Percentiles rank a stretch among this genome's conserved stretches.
Evolutionary conservation across 2,329 filamentous ascomycete species (phyloP).

Genomic region (Dendryphion nanum): DNA sequence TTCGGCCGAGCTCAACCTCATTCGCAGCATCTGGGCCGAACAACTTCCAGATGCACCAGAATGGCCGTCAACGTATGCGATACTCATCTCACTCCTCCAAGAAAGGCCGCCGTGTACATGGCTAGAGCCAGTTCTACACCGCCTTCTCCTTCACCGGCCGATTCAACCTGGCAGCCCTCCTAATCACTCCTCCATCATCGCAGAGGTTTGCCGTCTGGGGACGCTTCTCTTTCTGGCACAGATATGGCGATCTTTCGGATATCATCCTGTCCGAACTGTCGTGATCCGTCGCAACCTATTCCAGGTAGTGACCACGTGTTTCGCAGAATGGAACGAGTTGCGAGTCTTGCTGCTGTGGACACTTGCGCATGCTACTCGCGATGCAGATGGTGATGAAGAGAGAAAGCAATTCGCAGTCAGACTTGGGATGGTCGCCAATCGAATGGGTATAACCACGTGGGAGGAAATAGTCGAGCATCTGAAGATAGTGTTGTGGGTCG

Average conservation of each 20-base stretch:
- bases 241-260: conserved; percentile 4
- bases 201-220: conserved; percentile 4
- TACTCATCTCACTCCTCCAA: not conserved
- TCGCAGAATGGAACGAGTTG: conserved; percentile 4
- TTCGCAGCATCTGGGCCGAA: not conserved
- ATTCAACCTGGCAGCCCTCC: not conserved
- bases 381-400: conserved; percentile 2
- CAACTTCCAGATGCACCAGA: not conserved
- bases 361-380: conserved; percentile 2
- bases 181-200: conserved; percentile 1
- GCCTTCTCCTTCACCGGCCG: conserved; percentile 2
- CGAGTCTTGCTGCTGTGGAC: conserved; percentile 3
- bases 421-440: conserved; percentile 2
- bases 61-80: not conserved
- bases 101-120: not conserved
- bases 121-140: conserved; percentile 3
- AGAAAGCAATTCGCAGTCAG: conserved; percentile 2
- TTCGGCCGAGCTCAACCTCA: too few species aligned
- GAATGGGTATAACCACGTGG: conserved; percentile 2
- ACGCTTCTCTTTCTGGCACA: conserved; percentile 6
- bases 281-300: conserved; percentile 1
- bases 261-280: conserved; percentile 4
- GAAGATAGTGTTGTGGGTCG: too few species aligned
- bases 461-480: too few species aligned
- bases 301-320: not conserved